Evolutionary conservation across 805 yeast species (phyloP).

Genomic region (Scheffersomyces stipitis): DNA sequence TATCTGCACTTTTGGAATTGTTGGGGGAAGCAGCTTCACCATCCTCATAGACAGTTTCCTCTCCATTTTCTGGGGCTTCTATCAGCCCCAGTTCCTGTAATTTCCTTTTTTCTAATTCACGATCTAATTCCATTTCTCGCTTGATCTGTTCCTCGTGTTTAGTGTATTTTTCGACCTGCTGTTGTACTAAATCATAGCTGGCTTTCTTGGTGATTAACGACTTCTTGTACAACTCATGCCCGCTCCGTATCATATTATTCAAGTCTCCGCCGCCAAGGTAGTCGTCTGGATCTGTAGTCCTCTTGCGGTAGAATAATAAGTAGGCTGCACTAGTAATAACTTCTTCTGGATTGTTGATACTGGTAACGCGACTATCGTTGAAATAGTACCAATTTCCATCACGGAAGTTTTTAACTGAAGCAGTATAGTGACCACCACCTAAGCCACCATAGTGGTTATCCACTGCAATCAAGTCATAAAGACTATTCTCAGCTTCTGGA

Average conservation of each 20-base stretch:
- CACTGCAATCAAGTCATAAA: conserved; percentile 87
- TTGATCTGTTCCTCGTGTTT: conserved; percentile 4
- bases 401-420: conserved; percentile 76
- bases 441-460: conserved; percentile 95
- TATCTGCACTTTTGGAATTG: not conserved
- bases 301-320: conserved; percentile 74
- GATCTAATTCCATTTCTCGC: conserved; percentile 1
- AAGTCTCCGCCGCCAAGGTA: conserved; percentile 51
- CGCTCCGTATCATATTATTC: conserved; percentile 37
- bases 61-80: conserved; percentile 3
- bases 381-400: conserved; percentile 85
- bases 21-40: conserved; percentile 2
- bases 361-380: conserved; percentile 78
- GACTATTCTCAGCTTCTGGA: conserved; percentile 25
- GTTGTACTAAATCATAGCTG: conserved; percentile 11
- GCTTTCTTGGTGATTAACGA: conserved; percentile 10
- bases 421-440: conserved; percentile 97
- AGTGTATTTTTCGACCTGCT: conserved; percentile 14
- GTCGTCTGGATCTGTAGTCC: conserved; percentile 29
- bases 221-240: conserved; percentile 29
- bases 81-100: not conserved
- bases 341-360: conserved; percentile 54
- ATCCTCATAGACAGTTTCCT: conserved; percentile 5
- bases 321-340: conserved; percentile 80
- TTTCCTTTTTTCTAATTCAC: conserved; percentile 3